phyloP scores from a whole-genome alignment of 164 flowering plant genomes.

The Chimonanthus praecox region DNA sequence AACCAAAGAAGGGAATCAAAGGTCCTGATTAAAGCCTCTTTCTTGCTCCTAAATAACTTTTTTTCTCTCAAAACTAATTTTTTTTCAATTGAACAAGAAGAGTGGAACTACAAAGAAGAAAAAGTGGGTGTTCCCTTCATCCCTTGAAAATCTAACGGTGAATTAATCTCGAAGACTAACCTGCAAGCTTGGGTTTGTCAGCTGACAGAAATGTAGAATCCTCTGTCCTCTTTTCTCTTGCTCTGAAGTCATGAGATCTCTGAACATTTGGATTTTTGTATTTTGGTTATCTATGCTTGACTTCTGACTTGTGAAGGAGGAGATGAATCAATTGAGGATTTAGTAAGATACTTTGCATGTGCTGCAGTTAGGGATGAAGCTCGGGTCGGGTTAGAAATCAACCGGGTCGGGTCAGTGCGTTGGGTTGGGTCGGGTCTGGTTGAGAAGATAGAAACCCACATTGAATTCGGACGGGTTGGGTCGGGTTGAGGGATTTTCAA shows the following conservation, averaged over 20 bases:
- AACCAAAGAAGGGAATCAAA: not conserved
- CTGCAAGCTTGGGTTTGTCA: conserved; percentile 6
- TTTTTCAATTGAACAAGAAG: not conserved
- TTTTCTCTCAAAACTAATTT: not conserved
- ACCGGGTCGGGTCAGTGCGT: too few relatives aligned
- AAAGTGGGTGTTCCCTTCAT: not conserved
- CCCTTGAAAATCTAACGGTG: not conserved
- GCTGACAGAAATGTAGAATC: not conserved
- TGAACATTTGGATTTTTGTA: too few relatives aligned
- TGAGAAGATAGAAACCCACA: too few relatives aligned
- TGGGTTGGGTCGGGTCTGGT: too few relatives aligned
- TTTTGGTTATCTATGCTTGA: too few relatives aligned
- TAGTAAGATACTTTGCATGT: too few relatives aligned
- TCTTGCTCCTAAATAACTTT: not conserved
- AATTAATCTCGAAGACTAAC: conserved; percentile 8
- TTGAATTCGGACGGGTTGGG: too few relatives aligned
- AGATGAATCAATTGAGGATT: too few relatives aligned
- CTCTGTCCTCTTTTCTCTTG: not conserved
- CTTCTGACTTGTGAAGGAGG: too few relatives aligned
- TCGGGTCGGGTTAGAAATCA: too few relatives aligned
- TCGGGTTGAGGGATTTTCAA: too few relatives aligned
- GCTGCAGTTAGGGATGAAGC: too few relatives aligned
- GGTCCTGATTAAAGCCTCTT: not conserved
- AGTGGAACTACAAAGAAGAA: not conserved
- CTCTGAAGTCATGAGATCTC: not conserved